Percentiles rank a stretch among this genome's conserved stretches.
Evolutionary conservation across 768 basidiomycete species (phyloP).

Genomic region (Suillus variegatus): DNA sequence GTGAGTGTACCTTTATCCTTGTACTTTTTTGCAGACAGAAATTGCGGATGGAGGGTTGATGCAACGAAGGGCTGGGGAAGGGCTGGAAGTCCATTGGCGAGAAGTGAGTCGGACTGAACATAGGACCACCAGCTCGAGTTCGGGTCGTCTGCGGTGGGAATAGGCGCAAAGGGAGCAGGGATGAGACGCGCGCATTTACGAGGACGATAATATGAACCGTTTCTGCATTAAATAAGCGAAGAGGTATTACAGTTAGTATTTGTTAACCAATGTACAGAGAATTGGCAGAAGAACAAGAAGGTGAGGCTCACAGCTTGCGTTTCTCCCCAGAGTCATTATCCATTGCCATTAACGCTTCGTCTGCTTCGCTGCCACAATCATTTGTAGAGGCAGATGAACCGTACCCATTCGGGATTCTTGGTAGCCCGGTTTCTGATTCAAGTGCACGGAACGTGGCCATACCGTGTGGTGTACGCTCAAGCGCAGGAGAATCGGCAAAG

Average conservation of each 20-base stretch:
- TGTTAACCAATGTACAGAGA: neutral
- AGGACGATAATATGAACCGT: slow-evolving; percentile 43
- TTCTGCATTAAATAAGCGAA: slow-evolving; percentile 32
- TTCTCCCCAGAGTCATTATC: slow-evolving; percentile 53
- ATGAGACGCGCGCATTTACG: slow-evolving; percentile 62
- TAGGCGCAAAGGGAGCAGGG: slow-evolving; percentile 9
- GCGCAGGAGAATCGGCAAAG: slow-evolving; percentile 68
- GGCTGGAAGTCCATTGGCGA: slow-evolving; percentile 64
- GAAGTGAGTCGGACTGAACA: slow-evolving; percentile 57
- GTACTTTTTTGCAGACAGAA: slow-evolving; percentile 20
- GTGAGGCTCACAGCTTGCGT: slow-evolving; percentile 54
- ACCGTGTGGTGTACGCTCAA: slow-evolving; percentile 67
- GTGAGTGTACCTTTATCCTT: slow-evolving; percentile 15
- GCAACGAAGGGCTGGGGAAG: slow-evolving; percentile 44
- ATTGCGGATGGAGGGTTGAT: slow-evolving; percentile 5
- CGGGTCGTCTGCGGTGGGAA: slow-evolving; percentile 44
- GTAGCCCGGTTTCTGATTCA: slow-evolving; percentile 43
- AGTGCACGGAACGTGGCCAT: slow-evolving; percentile 70
- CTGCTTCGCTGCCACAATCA: slow-evolving; percentile 40
- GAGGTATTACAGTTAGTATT: neutral
- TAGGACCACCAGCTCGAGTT: slow-evolving; percentile 77
- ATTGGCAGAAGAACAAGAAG: neutral
- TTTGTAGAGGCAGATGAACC: slow-evolving; percentile 13
- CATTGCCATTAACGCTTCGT: slow-evolving; percentile 31
- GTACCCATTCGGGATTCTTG: slow-evolving; percentile 33